Base-by-base conservation (phyloP, 371 early-diverging fungal genomes). In the Saksenaea oblongispora region DNA sequence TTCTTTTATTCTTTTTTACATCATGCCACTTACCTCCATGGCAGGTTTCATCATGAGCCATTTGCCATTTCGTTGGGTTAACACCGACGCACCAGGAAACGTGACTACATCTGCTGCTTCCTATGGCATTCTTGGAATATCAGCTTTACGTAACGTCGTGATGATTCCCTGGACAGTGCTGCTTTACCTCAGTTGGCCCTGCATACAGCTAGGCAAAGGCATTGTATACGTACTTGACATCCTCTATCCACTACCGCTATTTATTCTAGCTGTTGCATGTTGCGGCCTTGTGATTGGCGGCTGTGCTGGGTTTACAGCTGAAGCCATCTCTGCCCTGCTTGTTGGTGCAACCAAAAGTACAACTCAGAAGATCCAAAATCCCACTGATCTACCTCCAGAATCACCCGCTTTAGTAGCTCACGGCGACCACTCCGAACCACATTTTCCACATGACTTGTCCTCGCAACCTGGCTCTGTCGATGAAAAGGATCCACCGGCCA, bases 221-320 rank as follows among this genome's bases (percentile, higher is more conserved):
- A 24, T 41, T 22, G 22, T 54, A 27, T 71, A 70, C 47, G 76
- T 76, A 14, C 62, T 77, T 10, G 63, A 67, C 5, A 47, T 69
- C 28, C 71, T 47, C 51, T 47, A 17, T 47, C 51, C 51, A 10
- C 22, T 47, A 10, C 51, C 24, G 17, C n/a, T 73, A 41, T 68
- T 77, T 58, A 5, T 47, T 47, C 39, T 72, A 1, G 69, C 63
- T 13, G 79, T 75, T 2, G 60, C 66, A 22, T 61, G 54, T 22
- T 81, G 76, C 58, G 82, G 82, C 17, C 15, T 75, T 1, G 35
- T 78, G 27, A 78, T 81, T 41, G 82, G 82, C 31, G 77, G 75
- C 2, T 81, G 71, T 60, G 79, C 77, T n/a, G 82, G 82, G n/a
- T 78, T 81, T 59, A 74, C 73, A 24, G 69, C 73, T 2, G 82